Evolutionary conservation across 2,329 filamentous ascomycete species (phyloP).

Genomic region (Metarhizium anisopliae): DNA sequence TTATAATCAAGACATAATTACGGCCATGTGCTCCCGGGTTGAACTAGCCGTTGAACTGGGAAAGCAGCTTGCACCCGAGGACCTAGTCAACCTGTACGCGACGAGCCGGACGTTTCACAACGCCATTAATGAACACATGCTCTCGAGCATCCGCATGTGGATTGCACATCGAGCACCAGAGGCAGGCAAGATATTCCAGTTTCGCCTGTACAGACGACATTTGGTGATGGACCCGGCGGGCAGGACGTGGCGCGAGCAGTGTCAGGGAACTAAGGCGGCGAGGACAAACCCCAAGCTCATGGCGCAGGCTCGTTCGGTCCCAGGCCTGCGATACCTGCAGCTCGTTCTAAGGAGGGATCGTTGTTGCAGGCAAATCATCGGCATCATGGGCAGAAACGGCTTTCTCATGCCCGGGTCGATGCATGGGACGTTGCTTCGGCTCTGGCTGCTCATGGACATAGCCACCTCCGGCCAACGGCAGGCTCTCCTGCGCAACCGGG

Average conservation of each 20-base stretch:
- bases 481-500: slow-evolving; percentile 40
- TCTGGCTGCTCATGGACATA: slow-evolving; percentile 68
- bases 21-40: slow-evolving; percentile 31
- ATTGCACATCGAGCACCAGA: slow-evolving; percentile 44
- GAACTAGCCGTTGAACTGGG: slow-evolving; percentile 48
- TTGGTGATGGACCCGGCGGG: slow-evolving; percentile 52
- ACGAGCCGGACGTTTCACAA: slow-evolving; percentile 54
- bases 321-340: slow-evolving; percentile 57
- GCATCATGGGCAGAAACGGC: slow-evolving; percentile 47
- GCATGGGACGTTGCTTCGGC: slow-evolving; percentile 44
- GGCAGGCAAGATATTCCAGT: slow-evolving; percentile 50
- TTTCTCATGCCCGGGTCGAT: slow-evolving; percentile 44
- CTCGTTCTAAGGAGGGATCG: slow-evolving; percentile 54
- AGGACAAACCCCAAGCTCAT: slow-evolving; percentile 6
- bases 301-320: slow-evolving; percentile 39
- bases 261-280: slow-evolving; percentile 1
- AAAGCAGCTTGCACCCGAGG: slow-evolving; percentile 41
- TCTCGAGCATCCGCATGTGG: slow-evolving; percentile 48
- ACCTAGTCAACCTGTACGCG: slow-evolving; percentile 56
- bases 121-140: slow-evolving; percentile 49
- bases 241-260: slow-evolving; percentile 25
- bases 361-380: slow-evolving; percentile 53
- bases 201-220: slow-evolving; percentile 46
- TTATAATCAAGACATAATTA: slow-evolving; percentile 32
- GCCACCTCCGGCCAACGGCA: slow-evolving; percentile 46